phyloP scores from a whole-genome alignment of 345 rosid species.

The Citrus unshiu region DNA sequence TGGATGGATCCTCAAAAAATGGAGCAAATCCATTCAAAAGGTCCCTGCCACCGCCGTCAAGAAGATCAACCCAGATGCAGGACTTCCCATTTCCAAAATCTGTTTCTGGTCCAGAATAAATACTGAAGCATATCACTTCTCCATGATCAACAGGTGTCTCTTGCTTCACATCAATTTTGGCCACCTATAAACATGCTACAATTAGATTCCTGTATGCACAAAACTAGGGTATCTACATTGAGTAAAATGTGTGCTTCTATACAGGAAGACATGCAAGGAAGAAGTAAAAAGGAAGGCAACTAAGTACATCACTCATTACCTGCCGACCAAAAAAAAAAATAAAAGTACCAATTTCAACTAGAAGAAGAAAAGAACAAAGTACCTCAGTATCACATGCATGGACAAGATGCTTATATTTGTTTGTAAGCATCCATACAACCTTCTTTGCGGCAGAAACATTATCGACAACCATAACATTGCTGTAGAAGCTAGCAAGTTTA shows the following conservation, averaged over 20 bases:
- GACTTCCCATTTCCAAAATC: conserved; percentile 85
- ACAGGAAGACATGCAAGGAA: conserved; percentile 2
- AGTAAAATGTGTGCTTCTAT: background rate
- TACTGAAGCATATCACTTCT: conserved; percentile 81
- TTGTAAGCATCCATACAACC: conserved; percentile 53
- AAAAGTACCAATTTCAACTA: too few species aligned
- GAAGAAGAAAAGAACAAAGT: too few species aligned
- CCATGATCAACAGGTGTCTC: conserved; percentile 94
- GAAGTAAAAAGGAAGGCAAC: conserved; percentile 2
- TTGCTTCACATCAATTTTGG: conserved; percentile 75
- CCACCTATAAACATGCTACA: conserved; percentile 51
- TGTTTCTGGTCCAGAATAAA: conserved; percentile 73
- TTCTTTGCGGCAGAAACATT: conserved; percentile 49
- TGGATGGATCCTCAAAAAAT: conserved; percentile 63
- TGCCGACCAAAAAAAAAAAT: background rate
- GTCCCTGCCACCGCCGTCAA: conserved; percentile 72
- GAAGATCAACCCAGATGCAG: conserved; percentile 93
- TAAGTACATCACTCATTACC: background rate
- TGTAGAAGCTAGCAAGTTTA: conserved; percentile 55
- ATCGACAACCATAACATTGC: conserved; percentile 64
- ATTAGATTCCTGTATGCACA: conserved; percentile 4
- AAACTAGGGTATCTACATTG: background rate
- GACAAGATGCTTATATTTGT: conserved; percentile 53
- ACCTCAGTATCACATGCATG: conserved; percentile 99
- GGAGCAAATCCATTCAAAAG: conserved; percentile 63